phyloP scores from a whole-genome alignment of 202 grass and related monocot species.

The Zizania palustris region DNA sequence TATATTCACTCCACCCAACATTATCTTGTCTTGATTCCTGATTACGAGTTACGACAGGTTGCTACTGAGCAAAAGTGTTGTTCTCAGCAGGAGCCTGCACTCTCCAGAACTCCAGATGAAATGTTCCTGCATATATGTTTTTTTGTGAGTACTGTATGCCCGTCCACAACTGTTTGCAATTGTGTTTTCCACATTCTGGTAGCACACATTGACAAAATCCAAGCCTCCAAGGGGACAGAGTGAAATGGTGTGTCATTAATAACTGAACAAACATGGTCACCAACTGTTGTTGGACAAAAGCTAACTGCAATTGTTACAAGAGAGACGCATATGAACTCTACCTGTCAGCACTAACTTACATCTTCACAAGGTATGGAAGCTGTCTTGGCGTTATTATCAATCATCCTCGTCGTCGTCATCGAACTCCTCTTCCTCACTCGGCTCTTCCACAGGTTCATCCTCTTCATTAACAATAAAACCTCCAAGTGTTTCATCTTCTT shows the following conservation, averaged over 20 bases:
- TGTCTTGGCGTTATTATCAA: constrained; percentile 9
- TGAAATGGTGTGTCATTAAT: not conserved
- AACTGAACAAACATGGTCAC: not conserved
- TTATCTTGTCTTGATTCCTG: too few relatives aligned
- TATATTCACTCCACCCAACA: not conserved
- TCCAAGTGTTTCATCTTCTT: constrained; percentile 66
- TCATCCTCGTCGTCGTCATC: constrained; percentile 54
- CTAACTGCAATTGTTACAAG: constrained; percentile 11
- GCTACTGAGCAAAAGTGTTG: not conserved
- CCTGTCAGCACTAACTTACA: not conserved
- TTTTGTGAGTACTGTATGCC: not conserved
- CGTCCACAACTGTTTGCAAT: not conserved
- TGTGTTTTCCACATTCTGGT: not conserved
- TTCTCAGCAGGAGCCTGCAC: not conserved
- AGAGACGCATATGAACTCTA: not conserved
- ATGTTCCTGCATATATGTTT: not conserved
- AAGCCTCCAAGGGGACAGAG: not conserved
- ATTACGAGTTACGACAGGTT: not conserved
- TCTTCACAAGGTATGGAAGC: not conserved
- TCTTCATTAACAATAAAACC: constrained; percentile 64
- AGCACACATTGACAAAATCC: not conserved
- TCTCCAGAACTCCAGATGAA: not conserved
- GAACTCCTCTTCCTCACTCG: constrained; percentile 54
- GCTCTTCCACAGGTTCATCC: constrained; percentile 44
- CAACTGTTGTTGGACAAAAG: not conserved